A percentile compares a stretch with the other conserved stretches of the same genome.
These are phyloP conservation scores for Salix udensis DNA, from an alignment of 345 rosid genomes.

Conservation along the genomic window DNA sequence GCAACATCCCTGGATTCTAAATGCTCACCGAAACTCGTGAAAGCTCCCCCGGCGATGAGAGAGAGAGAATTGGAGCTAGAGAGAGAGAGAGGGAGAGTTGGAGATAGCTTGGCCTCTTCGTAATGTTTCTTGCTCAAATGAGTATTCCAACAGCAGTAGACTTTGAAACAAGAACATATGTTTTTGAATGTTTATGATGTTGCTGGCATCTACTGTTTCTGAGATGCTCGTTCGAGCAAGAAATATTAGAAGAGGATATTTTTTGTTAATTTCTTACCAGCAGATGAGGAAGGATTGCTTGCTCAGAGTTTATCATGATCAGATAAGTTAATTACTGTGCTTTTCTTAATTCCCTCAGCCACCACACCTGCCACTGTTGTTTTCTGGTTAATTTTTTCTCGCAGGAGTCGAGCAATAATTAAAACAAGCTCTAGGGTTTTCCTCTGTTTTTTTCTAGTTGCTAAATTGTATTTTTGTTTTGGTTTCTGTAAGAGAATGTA, in stretches of 20 bases:
- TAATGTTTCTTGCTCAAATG: conserved; percentile 59
- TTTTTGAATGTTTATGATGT: neutral
- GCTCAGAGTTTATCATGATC: neutral
- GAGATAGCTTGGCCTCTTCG: conserved; percentile 5
- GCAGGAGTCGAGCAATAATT: neutral
- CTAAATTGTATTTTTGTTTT: neutral
- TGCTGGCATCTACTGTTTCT: conserved; percentile 17
- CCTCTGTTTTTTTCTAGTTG: neutral
- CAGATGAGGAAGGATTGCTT: neutral
- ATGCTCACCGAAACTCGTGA: neutral
- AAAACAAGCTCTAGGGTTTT: neutral
- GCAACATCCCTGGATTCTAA: neutral
- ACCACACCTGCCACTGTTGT: neutral
- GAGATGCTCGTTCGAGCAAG: conserved; percentile 47
- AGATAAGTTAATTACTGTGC: neutral
- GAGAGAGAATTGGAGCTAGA: neutral
- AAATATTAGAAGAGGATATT: conserved; percentile 29
- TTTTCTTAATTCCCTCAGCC: neutral
- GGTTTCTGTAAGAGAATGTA: too few relatives aligned
- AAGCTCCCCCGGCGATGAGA: neutral
- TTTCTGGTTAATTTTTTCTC: neutral
- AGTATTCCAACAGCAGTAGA: conserved; percentile 40
- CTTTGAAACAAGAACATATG: neutral
- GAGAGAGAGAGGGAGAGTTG: neutral
- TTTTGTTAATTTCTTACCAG: neutral